Evolutionary conservation across 208 protist genomes (phyloP).

Genomic region (Wallacemonas rigidus): DNA sequence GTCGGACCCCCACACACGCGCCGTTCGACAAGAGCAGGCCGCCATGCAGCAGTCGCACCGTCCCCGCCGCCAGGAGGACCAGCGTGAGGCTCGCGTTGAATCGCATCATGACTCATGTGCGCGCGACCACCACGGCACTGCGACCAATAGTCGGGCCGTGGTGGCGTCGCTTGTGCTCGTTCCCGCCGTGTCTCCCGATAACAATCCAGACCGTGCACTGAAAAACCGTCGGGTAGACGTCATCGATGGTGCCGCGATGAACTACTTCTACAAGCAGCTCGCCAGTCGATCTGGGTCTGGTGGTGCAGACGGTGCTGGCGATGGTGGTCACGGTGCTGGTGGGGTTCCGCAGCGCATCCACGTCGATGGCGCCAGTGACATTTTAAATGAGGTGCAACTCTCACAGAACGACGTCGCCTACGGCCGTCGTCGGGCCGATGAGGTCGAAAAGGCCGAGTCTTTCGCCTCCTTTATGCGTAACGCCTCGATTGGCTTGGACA

Average conservation of each 20-base stretch:
- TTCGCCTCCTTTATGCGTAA: conserved; percentile 60
- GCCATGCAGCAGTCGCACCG: neutral
- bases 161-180: conserved; percentile 50
- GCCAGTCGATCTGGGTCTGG: conserved; percentile 17
- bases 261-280: conserved; percentile 55
- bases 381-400: conserved; percentile 24
- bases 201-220: conserved; percentile 47
- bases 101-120: no score
- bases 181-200: conserved; percentile 37
- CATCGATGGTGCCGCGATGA: conserved; percentile 50
- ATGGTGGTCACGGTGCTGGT: neutral
- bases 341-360: conserved; percentile 14
- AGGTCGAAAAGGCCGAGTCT: conserved; percentile 22
- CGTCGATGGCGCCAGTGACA: conserved; percentile 9
- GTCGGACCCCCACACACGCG: neutral
- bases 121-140: neutral
- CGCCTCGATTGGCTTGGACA: conserved; percentile 72
- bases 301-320: conserved; percentile 1
- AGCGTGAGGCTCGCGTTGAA: neutral
- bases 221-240: conserved; percentile 74
- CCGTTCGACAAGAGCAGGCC: neutral
- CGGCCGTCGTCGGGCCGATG: conserved; percentile 10
- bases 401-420: conserved; percentile 1
- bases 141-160: neutral
- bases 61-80: neutral